These are phyloP conservation scores for Penicillium sp. DNA, from an alignment of 2,329 filamentous ascomycete genomes.

Conservation along the genomic window DNA sequence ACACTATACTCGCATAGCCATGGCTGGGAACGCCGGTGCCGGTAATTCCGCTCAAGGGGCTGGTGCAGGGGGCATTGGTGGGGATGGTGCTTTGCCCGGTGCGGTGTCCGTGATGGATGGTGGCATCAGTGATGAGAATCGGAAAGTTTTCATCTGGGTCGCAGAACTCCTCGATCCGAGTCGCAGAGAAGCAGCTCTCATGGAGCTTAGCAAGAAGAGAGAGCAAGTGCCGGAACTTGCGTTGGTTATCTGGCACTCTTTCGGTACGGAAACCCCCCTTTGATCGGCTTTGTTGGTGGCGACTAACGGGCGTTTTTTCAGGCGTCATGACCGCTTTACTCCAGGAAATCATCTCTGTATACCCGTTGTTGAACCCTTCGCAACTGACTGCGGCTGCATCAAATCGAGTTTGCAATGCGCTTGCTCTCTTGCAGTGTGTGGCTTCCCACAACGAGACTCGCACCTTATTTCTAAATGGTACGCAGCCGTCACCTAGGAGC, in stretches of 20 bases:
- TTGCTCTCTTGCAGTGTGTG: conserved; percentile 91
- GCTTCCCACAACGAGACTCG: conserved; percentile 95
- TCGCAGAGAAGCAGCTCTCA: conserved; percentile 77
- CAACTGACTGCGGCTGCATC: conserved; percentile 95
- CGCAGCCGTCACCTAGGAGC: too few species aligned
- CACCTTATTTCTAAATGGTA: conserved; percentile 86
- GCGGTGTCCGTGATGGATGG: conserved; percentile 48
- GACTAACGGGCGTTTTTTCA: conserved; percentile 39
- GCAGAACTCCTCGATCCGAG: conserved; percentile 80
- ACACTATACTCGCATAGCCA: conserved; percentile 65
- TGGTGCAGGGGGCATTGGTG: conserved; percentile 40
- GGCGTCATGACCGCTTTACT: conserved; percentile 96
- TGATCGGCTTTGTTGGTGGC: too few species aligned
- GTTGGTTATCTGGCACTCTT: conserved; percentile 95
- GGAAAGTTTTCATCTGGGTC: conserved; percentile 84
- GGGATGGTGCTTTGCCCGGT: conserved; percentile 29
- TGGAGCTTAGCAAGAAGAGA: conserved; percentile 96
- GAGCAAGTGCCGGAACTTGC: conserved; percentile 96
- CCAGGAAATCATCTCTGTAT: conserved; percentile 98
- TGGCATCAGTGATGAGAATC: conserved; percentile 75
- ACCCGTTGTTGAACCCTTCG: conserved; percentile 89
- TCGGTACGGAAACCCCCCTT: conserved; percentile 76
- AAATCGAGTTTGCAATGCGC: conserved; percentile 92
- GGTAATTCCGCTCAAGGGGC: conserved; percentile 30
- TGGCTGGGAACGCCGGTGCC: conserved; percentile 51